Base-by-base conservation (phyloP, 2,329 filamentous ascomycete genomes). In the Cadophora luteo-olivacea region DNA sequence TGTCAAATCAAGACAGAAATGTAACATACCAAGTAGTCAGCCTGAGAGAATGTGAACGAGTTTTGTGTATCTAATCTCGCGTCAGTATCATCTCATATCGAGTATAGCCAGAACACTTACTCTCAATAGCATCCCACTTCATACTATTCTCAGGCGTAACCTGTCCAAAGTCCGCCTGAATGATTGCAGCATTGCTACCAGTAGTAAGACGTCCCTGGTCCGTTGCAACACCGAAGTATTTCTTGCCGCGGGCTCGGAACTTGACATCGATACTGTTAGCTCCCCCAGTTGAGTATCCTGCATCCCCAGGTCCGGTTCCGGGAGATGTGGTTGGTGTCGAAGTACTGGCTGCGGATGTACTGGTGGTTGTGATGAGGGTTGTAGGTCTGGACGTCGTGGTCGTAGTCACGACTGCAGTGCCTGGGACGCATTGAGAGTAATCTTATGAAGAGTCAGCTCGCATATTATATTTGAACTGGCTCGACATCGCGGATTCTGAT, bases 121-220 rank as follows among this genome's bases (percentile, higher is more conserved):
- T 33, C 77, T 90, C 81, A 9, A 82, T 82, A 48, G 84, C 80
- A 72, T 90, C 87, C 89, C 89, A 92, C 80, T 92, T 91, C 85
- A 91, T 89, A 76, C 83, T 87, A 82, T 92, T 91, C 81, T 92
- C 90, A 1, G 86, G 84, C 0, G 89, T 91, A 41, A 92, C 81
- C 77, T 88, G 85, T 19, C 89, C 89, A 71, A 91, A 91, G 78
- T 90, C 81, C 64, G 82, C 80, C 70, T 84, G 83, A 77, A 91
- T 86, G 74, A 90, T 83, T 68, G 82, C 82, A n/a, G 83, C 82
- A 68, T 84, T 86, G 71, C 83, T 81, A 65, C 80, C 82, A 11
- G 80, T 76, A 41, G 76, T 80, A 4, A 91, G 83, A 12, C 80
- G 82, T 69, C 80, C 80, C 74, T 85, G 81, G 75, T 91, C 89